A percentile compares a stretch with the other conserved stretches of the same genome.
These are phyloP conservation scores for Blastomyces parvus DNA, from an alignment of 2,329 filamentous ascomycete species.

Conservation along the genomic window DNA sequence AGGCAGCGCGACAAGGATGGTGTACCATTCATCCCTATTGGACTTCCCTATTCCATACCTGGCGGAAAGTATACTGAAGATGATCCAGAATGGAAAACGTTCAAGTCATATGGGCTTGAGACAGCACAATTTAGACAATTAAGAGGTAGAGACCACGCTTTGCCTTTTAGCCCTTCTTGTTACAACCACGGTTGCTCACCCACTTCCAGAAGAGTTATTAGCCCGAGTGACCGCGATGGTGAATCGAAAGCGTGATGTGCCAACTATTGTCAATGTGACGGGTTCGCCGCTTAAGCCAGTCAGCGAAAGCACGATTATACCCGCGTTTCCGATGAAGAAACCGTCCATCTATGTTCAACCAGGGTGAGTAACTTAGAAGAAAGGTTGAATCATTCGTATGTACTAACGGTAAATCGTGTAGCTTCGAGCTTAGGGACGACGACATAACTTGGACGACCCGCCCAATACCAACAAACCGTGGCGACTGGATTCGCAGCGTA, in stretches of 20 bases:
- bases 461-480: slow-evolving; percentile 10
- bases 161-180: background rate
- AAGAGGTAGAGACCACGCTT: background rate
- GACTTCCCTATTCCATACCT: slow-evolving; percentile 9
- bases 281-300: slow-evolving; percentile 6
- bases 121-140: background rate
- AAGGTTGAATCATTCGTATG: background rate
- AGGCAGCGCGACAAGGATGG: slow-evolving; percentile 1
- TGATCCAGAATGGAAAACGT: slow-evolving; percentile 13
- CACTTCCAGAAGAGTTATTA: background rate
- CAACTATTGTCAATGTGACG: background rate
- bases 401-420: slow-evolving; percentile 2
- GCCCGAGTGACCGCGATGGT: background rate
- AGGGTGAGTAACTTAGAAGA: slow-evolving; percentile 10
- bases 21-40: slow-evolving; percentile 14
- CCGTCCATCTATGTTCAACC: slow-evolving; percentile 11
- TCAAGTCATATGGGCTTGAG: slow-evolving; percentile 7
- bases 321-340: slow-evolving; percentile 9
- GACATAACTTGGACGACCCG: slow-evolving; percentile 8
- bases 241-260: background rate
- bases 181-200: background rate
- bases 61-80: slow-evolving; percentile 8
- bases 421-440: slow-evolving; percentile 12
- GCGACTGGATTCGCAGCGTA: slow-evolving; percentile 11
- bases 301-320: background rate